Base-by-base conservation (phyloP, 768 basidiomycete genomes). In the Hypholoma fasciculare region DNA sequence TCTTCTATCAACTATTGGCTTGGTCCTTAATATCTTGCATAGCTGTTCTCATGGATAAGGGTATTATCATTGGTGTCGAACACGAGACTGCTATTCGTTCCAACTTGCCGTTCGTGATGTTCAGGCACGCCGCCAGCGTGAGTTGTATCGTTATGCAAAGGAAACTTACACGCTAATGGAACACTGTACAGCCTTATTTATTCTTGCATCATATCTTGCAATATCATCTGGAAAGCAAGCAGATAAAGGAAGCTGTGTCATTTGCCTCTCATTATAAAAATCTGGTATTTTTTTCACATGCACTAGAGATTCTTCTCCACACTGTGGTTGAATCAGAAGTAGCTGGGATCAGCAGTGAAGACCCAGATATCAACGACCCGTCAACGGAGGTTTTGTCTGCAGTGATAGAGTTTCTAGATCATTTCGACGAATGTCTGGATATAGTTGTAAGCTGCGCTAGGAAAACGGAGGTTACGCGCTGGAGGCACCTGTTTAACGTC, bases 41-140 rank as follows among this genome's bases (percentile, higher is more conserved):
- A 98, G 96, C 96, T 57, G 94, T 95, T 7, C 82, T 99, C 23
- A 98, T 98, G 95, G 96, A 98, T 72, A 99, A 98, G 69, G 96
- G 96, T 1, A 97, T 99, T 63, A 94, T 99, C 62, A 95, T 98
- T 63, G 96, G 96, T 7, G 92, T 90, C 26, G 96, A 98, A 63
- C 86, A 95, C 57, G 96, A 99, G 71, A 83, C 85, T 2, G 88
- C 86, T 2, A 80, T 88, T 14, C 82, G 92, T 53, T 74, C 80
- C 23, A 90, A 88, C 56, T 75, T 98, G 8, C 85, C 94, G 1
- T 97, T 97, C 69, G 88, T 90, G 13, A 88, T 96, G 76, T 98
- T 96, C 74, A 83, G 94, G 51, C 90, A 96, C 72, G 83, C 90
- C 17, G 97, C 94, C 0, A 94, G 89, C 64, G 94, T 96, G 64